phyloP scores from a whole-genome alignment of 306 rosid species.

The Casuarina equisetifolia region DNA sequence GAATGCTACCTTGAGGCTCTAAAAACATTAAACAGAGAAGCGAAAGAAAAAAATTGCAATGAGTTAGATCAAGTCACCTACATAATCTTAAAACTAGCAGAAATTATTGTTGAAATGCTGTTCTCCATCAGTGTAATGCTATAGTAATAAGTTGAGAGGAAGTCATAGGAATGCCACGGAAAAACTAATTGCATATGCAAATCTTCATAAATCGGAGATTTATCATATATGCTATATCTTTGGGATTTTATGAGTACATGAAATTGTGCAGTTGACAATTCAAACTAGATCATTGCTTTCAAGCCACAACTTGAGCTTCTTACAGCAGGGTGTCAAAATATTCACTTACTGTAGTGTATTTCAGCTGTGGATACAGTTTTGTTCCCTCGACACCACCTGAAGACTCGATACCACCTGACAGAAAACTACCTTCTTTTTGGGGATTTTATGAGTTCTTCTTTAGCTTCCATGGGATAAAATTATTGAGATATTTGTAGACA shows the following conservation, averaged over 20 bases:
- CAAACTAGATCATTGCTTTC: neutral
- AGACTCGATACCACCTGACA: constrained; percentile 30
- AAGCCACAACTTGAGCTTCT: neutral
- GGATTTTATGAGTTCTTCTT: neutral
- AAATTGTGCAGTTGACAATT: neutral
- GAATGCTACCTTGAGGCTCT: constrained; percentile 3
- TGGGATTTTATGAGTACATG: neutral
- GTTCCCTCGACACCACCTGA: constrained; percentile 60
- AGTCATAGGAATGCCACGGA: neutral
- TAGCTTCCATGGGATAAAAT: neutral
- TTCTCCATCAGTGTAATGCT: neutral
- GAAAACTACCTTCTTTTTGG: neutral
- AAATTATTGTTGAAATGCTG: neutral
- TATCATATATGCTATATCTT: neutral
- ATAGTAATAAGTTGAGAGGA: neutral
- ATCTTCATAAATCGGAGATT: neutral
- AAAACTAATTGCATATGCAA: neutral
- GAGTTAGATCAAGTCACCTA: neutral
- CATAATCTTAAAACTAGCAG: neutral
- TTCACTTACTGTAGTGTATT: constrained; percentile 60
- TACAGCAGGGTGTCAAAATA: constrained; percentile 56
- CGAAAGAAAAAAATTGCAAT: neutral
- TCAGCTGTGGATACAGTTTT: constrained; percentile 61
- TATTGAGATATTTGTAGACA: neutral
- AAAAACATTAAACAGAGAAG: neutral